phyloP scores from a whole-genome alignment of 495 filamentous ascomycete species.

The Clavariopsis aquatica region DNA sequence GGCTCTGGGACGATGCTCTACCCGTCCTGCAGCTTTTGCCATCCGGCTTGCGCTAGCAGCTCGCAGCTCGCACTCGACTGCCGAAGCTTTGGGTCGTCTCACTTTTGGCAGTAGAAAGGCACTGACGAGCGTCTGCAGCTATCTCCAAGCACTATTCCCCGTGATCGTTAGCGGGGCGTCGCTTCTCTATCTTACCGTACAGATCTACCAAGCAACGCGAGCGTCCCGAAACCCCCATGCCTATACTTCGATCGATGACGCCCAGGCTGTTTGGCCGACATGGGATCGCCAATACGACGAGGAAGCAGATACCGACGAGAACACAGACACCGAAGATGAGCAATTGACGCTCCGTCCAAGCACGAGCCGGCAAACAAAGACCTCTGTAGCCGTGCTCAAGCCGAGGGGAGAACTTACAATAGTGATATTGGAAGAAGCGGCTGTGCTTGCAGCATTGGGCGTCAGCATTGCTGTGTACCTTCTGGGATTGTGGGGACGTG shows the following conservation, averaged over 20 bases:
- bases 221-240: conserved; percentile 51
- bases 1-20: neutral
- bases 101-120: neutral
- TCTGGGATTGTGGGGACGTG: conserved; percentile 55
- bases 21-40: neutral
- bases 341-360: conserved; percentile 62
- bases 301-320: conserved; percentile 66
- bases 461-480: conserved; percentile 64
- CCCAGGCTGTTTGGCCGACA: conserved; percentile 21
- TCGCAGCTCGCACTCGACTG: neutral
- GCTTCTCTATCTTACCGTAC: conserved; percentile 61
- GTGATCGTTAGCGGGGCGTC: conserved; percentile 70
- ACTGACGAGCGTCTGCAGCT: conserved; percentile 53
- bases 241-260: conserved; percentile 45
- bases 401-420: conserved; percentile 71
- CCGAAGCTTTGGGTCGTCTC: neutral
- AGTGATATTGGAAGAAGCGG: conserved; percentile 71
- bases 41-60: neutral
- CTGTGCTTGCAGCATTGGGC: conserved; percentile 68
- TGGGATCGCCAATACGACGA: conserved; percentile 46
- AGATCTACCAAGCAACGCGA: conserved; percentile 53
- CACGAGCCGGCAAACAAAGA: conserved; percentile 60
- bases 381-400: conserved; percentile 71
- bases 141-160: conserved; percentile 81
- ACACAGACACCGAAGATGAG: conserved; percentile 61